These are phyloP conservation scores for Apiospora arundinis DNA, from an alignment of 2,329 filamentous ascomycete species.

Conservation along the genomic window DNA sequence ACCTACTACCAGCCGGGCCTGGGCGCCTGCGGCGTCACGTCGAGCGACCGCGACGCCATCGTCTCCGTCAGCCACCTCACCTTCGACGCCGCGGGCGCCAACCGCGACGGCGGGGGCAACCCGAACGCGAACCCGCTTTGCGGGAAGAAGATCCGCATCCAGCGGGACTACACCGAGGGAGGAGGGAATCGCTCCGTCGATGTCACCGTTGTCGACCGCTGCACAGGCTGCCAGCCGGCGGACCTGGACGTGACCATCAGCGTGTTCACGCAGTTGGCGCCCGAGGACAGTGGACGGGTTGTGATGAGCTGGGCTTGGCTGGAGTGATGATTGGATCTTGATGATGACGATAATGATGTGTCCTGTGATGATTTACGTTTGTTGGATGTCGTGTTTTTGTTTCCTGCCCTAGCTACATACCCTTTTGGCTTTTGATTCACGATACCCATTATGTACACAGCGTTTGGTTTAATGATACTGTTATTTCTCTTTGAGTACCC, in stretches of 20 bases:
- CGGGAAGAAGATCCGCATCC: conserved; percentile 68
- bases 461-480: not conserved
- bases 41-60: conserved; percentile 61
- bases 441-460: conserved; percentile 8
- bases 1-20: conserved; percentile 72
- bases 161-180: conserved; percentile 50
- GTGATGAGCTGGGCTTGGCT: conserved; percentile 45
- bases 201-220: conserved; percentile 73
- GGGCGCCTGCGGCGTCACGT: conserved; percentile 72
- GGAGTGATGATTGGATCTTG: not conserved
- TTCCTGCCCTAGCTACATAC: not conserved
- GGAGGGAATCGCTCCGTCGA: conserved; percentile 50
- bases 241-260: conserved; percentile 57
- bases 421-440: not conserved
- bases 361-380: not conserved
- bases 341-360: not conserved
- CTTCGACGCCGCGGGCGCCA: conserved; percentile 64
- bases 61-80: conserved; percentile 71
- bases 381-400: not conserved
- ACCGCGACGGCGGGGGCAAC: conserved; percentile 43
- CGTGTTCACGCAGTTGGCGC: conserved; percentile 55
- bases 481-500: not conserved
- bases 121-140: conserved; percentile 73
- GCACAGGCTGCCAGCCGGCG: conserved; percentile 52
- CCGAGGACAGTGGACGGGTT: conserved; percentile 48